phyloP scores from a whole-genome alignment of 495 filamentous ascomycete genomes.

The Penicillium herquei region DNA sequence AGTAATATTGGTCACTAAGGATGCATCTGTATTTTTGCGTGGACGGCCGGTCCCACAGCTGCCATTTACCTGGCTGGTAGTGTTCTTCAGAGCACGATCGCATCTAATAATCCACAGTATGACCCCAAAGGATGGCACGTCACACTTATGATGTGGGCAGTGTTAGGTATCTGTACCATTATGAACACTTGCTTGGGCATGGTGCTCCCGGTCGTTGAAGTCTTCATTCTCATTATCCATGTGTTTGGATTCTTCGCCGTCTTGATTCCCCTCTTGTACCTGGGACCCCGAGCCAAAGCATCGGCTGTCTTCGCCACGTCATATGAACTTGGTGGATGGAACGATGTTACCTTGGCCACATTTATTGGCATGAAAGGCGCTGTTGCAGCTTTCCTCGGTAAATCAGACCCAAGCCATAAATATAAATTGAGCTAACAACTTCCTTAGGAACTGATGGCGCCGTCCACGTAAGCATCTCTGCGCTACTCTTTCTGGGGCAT shows the following conservation, averaged over 20 bases:
- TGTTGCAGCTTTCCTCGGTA: conserved; percentile 1
- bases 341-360: neutral
- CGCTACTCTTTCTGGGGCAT: neutral
- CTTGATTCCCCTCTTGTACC: neutral
- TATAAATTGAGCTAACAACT: neutral
- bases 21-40: neutral
- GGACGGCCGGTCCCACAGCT: neutral
- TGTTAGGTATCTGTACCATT: neutral
- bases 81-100: conserved; percentile 1
- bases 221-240: neutral
- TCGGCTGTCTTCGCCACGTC: neutral
- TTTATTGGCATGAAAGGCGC: conserved; percentile 2
- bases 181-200: neutral
- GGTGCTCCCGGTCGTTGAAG: neutral
- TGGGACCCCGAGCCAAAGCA: neutral
- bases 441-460: neutral
- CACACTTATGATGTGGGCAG: conserved; percentile 1
- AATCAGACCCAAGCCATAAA: neutral
- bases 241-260: conserved; percentile 1
- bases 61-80: conserved; percentile 1
- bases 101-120: neutral
- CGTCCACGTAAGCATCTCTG: neutral
- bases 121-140: conserved; percentile 1
- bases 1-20: neutral
- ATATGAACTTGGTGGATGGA: neutral